phyloP scores from a whole-genome alignment of 257 asterid species.

The Rehmannia glutinosa region DNA sequence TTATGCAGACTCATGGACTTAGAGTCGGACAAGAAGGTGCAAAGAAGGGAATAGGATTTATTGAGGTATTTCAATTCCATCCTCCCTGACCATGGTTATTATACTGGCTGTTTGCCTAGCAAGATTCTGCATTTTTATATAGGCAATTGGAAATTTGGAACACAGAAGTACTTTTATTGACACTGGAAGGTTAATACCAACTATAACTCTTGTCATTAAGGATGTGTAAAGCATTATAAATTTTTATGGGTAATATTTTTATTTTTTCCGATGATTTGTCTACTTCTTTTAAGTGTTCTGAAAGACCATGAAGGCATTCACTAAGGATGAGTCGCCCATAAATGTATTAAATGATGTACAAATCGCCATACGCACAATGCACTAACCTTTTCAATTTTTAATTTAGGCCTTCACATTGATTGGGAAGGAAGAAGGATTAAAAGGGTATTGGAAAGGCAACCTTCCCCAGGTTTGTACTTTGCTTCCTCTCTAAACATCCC shows the following conservation, averaged over 20 bases:
- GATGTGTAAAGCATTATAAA: constrained; percentile 17
- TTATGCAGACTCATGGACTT: constrained; percentile 83
- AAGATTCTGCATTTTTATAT: background rate
- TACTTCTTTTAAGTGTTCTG: background rate
- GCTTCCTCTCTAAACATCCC: background rate
- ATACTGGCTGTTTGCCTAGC: background rate
- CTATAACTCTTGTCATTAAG: background rate
- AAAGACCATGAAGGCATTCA: constrained; percentile 7
- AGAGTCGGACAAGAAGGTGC: constrained; percentile 76
- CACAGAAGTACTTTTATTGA: background rate
- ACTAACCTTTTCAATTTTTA: constrained; percentile 18
- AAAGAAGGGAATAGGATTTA: constrained; percentile 70
- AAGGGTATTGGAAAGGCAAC: constrained; percentile 98
- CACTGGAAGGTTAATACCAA: background rate
- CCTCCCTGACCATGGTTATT: constrained; percentile 2
- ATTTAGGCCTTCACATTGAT: constrained; percentile 71
- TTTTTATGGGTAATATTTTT: background rate
- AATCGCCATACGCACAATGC: background rate
- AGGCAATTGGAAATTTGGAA: background rate
- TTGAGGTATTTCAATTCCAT: constrained; percentile 56
- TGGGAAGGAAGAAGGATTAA: constrained; percentile 80
- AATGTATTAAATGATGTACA: background rate
- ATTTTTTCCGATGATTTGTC: background rate
- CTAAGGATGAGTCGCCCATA: background rate
- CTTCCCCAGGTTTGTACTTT: constrained; percentile 79